phyloP scores from a whole-genome alignment of 73 alveolate species.

The Tetrahymena elliotti region DNA sequence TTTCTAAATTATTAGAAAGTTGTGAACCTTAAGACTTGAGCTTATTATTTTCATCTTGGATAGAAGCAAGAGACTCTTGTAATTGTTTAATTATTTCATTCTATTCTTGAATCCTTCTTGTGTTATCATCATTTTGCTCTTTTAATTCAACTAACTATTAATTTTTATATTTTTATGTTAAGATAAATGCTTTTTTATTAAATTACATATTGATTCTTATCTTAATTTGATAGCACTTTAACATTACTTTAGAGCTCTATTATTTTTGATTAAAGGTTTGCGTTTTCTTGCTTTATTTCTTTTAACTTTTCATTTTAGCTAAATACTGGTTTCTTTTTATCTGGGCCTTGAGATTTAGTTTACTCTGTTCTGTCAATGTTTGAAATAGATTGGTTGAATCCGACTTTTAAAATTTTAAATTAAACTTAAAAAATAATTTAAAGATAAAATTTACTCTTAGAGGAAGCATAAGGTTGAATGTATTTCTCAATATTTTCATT shows the following conservation, averaged over 20 bases:
- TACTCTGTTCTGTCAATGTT: not conserved
- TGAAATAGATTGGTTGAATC: not conserved
- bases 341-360: not conserved
- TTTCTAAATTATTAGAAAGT: not conserved
- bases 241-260: not conserved
- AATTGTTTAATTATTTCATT: not conserved
- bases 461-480: not conserved
- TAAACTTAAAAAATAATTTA: not conserved
- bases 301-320: not conserved
- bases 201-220: not conserved
- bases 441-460: not conserved
- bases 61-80: not conserved
- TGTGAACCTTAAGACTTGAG: not conserved
- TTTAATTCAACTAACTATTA: not conserved
- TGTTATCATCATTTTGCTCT: not conserved
- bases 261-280: not conserved
- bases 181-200: not conserved
- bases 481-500: not conserved
- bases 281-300: not conserved
- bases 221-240: not conserved
- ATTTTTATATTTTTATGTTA: not conserved
- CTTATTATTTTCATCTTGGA: not conserved
- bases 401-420: not conserved
- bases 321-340: not conserved
- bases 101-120: not conserved